Conservation (phyloP, 2,329 filamentous ascomycete species). For the Fusarium sp. region DNA sequence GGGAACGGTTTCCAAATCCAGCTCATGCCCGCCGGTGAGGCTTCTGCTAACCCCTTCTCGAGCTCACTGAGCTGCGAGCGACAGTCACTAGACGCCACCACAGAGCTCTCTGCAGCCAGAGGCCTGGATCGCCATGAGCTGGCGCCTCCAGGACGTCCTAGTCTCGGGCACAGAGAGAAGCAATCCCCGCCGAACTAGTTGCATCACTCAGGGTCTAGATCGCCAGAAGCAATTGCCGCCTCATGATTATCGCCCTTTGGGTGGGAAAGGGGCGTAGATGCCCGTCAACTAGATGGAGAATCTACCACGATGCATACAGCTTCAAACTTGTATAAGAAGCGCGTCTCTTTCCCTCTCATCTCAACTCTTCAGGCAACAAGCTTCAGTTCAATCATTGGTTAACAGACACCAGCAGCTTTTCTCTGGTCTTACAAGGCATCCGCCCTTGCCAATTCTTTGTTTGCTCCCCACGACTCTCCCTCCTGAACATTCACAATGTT, state of each 20-base stretch:
- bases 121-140: background rate
- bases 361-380: constrained; percentile 4
- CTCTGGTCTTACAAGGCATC: background rate
- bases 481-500: background rate
- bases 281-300: background rate
- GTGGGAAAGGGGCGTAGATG: background rate
- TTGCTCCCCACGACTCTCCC: background rate
- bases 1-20: constrained; percentile 2
- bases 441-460: background rate
- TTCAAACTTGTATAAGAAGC: background rate
- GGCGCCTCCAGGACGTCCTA: background rate
- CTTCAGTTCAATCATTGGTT: constrained; percentile 2
- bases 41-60: background rate
- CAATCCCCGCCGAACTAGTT: background rate
- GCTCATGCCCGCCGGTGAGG: background rate
- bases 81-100: background rate
- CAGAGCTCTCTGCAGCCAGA: background rate
- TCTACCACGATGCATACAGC: background rate
- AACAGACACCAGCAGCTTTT: background rate
- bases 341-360: background rate
- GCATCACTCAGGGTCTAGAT: background rate
- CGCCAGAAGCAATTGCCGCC: background rate
- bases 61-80: background rate
- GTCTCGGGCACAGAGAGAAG: background rate
- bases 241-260: background rate